Evolutionary conservation across 768 basidiomycete genomes (phyloP).

Genomic region (Brasilioporus rufonigricans): DNA sequence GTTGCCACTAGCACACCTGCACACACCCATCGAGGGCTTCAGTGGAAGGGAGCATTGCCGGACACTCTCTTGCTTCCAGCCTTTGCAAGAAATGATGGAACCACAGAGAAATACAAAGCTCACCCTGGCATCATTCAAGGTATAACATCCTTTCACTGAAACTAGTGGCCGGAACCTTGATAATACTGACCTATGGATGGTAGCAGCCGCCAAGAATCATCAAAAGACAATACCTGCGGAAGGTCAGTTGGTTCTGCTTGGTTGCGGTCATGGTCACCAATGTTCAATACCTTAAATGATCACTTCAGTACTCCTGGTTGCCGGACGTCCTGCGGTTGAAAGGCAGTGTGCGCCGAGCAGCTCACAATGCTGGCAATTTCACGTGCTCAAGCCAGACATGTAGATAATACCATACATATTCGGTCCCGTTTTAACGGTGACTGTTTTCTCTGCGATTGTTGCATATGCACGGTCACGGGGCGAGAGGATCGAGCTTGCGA

Average conservation of each 20-base stretch:
- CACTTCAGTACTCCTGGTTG: constrained; percentile 76
- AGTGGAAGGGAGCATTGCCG: not conserved
- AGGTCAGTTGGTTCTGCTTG: constrained; percentile 31
- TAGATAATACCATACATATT: constrained; percentile 71
- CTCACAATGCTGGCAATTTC: not conserved
- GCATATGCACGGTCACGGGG: constrained; percentile 60
- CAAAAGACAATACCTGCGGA: constrained; percentile 52
- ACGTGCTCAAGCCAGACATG: constrained; percentile 3
- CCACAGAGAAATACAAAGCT: constrained; percentile 14
- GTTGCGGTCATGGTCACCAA: not conserved
- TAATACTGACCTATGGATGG: not conserved
- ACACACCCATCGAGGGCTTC: not conserved
- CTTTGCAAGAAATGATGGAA: constrained; percentile 22
- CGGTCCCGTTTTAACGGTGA: constrained; percentile 84
- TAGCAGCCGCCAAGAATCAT: constrained; percentile 44
- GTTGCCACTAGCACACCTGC: not conserved
- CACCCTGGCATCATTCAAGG: constrained; percentile 27
- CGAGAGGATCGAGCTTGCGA: constrained; percentile 62
- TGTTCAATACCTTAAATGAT: not conserved
- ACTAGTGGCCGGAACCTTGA: not conserved
- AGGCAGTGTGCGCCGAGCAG: constrained; percentile 61
- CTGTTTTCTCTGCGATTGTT: constrained; percentile 63
- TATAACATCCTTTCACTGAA: constrained; percentile 2
- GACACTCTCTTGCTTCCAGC: not conserved
- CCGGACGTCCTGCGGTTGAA: constrained; percentile 83